phyloP scores from a whole-genome alignment of 768 basidiomycete species.

The Phaeotremella fagi region DNA sequence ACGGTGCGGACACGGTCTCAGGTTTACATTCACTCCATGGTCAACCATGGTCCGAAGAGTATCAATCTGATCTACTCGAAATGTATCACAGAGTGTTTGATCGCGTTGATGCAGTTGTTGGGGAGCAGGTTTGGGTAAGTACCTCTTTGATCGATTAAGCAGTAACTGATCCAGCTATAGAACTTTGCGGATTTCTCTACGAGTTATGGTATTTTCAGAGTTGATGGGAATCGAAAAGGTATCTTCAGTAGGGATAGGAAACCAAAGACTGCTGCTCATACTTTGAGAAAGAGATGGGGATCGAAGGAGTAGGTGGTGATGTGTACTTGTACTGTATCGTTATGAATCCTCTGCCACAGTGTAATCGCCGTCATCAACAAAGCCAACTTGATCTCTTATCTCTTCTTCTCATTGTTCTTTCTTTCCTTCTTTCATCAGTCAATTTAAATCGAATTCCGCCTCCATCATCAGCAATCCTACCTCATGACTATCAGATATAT shows the following conservation, averaged over 20 bases:
- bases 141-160: too few relatives aligned
- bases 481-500: not conserved
- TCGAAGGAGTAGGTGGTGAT: too few relatives aligned
- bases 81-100: conserved; percentile 31
- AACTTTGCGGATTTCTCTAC: conserved; percentile 34
- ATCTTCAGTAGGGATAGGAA: conserved; percentile 21
- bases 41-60: conserved; percentile 33
- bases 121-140: conserved; percentile 34
- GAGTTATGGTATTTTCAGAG: conserved; percentile 21
- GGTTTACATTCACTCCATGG: conserved; percentile 19
- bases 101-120: conserved; percentile 16
- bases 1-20: conserved; percentile 23
- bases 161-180: too few relatives aligned
- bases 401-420: too few relatives aligned
- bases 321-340: too few relatives aligned
- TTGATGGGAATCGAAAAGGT: conserved; percentile 34
- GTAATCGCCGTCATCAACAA: too few relatives aligned
- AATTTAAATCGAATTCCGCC: too few relatives aligned
- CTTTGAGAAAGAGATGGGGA: conserved; percentile 23
- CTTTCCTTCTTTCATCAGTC: too few relatives aligned
- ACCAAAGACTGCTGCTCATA: conserved; percentile 26
- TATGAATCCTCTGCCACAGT: too few relatives aligned
- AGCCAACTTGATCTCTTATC: too few relatives aligned
- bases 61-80: conserved; percentile 13
- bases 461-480: not conserved